These are phyloP conservation scores for Cantharellus anzutake DNA, from an alignment of 768 basidiomycete genomes.

Conservation along the genomic window DNA sequence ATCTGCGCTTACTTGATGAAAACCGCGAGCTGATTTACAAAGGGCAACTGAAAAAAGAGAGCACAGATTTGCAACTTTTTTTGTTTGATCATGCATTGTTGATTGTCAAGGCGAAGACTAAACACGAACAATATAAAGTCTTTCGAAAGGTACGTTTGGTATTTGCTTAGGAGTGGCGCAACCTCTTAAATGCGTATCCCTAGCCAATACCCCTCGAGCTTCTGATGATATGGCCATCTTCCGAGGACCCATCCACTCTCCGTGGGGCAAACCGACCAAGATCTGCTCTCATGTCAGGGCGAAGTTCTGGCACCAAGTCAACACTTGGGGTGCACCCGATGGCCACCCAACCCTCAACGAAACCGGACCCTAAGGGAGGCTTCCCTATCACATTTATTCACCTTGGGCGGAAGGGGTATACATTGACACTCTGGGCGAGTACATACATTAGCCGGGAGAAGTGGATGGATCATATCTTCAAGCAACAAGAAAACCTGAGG, in stretches of 20 bases:
- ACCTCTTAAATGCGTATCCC: background rate
- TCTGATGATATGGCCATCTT: constrained; percentile 59
- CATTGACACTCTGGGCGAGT: constrained; percentile 78
- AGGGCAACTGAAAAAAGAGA: constrained; percentile 74
- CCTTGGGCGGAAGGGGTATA: constrained; percentile 83
- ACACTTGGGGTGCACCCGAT: constrained; percentile 21
- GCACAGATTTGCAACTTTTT: constrained; percentile 83
- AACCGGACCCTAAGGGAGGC: constrained; percentile 54
- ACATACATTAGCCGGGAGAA: constrained; percentile 73
- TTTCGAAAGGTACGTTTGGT: constrained; percentile 58
- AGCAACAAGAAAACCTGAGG: constrained; percentile 70
- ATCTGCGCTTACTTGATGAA: constrained; percentile 72
- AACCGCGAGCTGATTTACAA: constrained; percentile 83
- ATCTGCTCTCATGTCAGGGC: background rate
- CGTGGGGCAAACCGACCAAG: constrained; percentile 4
- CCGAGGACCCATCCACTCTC: constrained; percentile 29
- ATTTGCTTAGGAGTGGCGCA: background rate
- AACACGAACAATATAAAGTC: constrained; percentile 82
- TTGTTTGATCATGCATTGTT: constrained; percentile 92
- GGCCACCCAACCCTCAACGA: constrained; percentile 26
- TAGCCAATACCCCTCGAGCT: constrained; percentile 95
- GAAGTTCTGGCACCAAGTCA: constrained; percentile 16
- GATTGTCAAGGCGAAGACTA: constrained; percentile 88
- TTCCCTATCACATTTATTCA: constrained; percentile 87
- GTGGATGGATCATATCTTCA: constrained; percentile 83